Evolutionary conservation across 768 basidiomycete genomes (phyloP), one percentile per base, ranked within the genome.

Genomic region (Boletus rex-veris): DNA sequence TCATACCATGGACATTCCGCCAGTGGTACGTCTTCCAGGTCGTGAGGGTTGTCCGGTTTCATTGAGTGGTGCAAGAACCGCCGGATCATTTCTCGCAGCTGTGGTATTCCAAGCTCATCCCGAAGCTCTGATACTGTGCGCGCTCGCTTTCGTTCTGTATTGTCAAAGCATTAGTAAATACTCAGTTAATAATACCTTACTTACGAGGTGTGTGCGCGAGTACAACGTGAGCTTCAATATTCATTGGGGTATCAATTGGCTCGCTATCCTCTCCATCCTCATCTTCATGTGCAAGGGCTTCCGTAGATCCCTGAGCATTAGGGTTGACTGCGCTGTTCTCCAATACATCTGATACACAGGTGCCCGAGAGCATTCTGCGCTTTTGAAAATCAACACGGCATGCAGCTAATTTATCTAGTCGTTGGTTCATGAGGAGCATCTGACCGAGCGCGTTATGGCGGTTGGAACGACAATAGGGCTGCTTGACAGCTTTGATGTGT

Each of bases 401-500:
- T 2, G 19, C 5, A 5, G 21, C 28, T 11, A 50, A n/a, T 9
- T 44, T 53, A 24, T 47, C 15, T 0, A 47, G 10, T 2, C 12
- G 12, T 4, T 53, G 39, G n/a, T n/a, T n/a, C n/a, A n/a, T n/a
- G n/a, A n/a, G n/a, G n/a, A n/a, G n/a, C n/a, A n/a, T n/a, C n/a
- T n/a, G n/a, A n/a, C n/a, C n/a, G n/a, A n/a, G n/a, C n/a, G n/a
- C n/a, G n/a, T n/a, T n/a, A n/a, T n/a, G n/a, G n/a, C n/a, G n/a
- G n/a, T n/a, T n/a, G n/a, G n/a, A n/a, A n/a, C n/a, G n/a, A n/a
- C n/a, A n/a, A n/a, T n/a, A n/a, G n/a, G n/a, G n/a, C n/a, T n/a
- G n/a, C n/a, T n/a, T n/a, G n/a, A n/a, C n/a, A n/a, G 24, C 52
- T 15, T 42, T 53, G 40, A 53, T 37, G 8, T 53, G 52, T 16